Base-by-base conservation (phyloP, 2,329 filamentous ascomycete genomes). In the Tolypocladium guangdongense region DNA sequence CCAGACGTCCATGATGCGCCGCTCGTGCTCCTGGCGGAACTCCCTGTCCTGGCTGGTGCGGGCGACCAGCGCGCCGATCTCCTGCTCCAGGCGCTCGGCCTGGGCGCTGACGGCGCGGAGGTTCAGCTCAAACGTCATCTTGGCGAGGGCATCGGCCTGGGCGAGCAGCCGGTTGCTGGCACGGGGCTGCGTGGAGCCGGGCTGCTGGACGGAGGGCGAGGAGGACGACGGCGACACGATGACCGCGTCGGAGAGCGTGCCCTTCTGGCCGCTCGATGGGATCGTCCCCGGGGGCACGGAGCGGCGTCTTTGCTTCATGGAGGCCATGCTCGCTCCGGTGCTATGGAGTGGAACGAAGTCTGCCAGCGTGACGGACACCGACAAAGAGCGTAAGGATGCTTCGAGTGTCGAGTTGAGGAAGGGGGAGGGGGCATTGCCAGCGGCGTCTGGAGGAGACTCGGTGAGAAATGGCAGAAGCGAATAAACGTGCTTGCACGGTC, bases 61-160 rank as follows among this genome's bases (percentile, higher is more conserved):
- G 7, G 38, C 18, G 8, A 64, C 60, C 7, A 71, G 63, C 20
- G 54, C 52, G 7, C 52, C 54, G 32, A 71, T 53, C 11, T 69
- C 63, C 2, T 56, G 56, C 51, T 69, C 63, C 2, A 71, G 62
- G 4, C 61, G 59, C 43, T 64, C 59, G 1, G 64, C 63, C 49
- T 66, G 63, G 24, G 53, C 52, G 32, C 55, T 51, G 27, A 71
- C 55, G 35, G 60, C 54, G 38, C 64, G 66, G 37, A 71, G 55
- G 54, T 63, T 66, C 51, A 71, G 64, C 57, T 71, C 69, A n/a
- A 66, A 58, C 7, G 65, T 70, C 65, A 71, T 70, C 43, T 56
- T 60, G 6, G 69, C 64, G n/a, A 71, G 61, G 35, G 65, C 63
- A 4, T 69, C 63, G 39, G 68, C 66, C 32, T 64, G 61, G 11